Conservation (phyloP, 352 stramenopile species). For the Phytophthora melonis region DNA sequence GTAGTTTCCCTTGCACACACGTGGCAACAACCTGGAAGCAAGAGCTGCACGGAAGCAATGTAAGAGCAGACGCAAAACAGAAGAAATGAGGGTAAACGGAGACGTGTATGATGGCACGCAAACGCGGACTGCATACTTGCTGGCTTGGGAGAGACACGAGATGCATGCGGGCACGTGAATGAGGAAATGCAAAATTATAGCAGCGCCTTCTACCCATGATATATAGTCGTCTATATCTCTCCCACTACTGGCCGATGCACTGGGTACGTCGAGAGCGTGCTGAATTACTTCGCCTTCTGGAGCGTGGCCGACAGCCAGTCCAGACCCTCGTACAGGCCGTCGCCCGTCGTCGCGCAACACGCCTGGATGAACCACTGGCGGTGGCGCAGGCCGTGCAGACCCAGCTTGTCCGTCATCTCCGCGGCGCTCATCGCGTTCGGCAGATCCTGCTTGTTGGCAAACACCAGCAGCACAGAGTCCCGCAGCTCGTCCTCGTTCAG, state of each 20-base stretch:
- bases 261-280: slow-evolving; percentile 30
- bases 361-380: slow-evolving; percentile 99
- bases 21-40: no score
- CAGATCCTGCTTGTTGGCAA: slow-evolving; percentile 99
- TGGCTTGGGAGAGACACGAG: slow-evolving; percentile 14
- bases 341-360: slow-evolving; percentile 98
- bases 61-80: neutral
- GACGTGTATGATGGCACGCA: slow-evolving; percentile 11
- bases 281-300: slow-evolving; percentile 75
- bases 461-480: slow-evolving; percentile 97
- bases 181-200: slow-evolving; percentile 45
- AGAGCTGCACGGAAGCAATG: neutral
- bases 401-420: slow-evolving; percentile 99
- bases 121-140: neutral
- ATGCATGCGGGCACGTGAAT: slow-evolving; percentile 2
- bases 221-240: slow-evolving; percentile 52
- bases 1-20: no score
- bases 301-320: slow-evolving; percentile 96
- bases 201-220: slow-evolving; percentile 46
- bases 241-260: slow-evolving; percentile 44
- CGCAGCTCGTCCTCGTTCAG: slow-evolving; percentile 98
- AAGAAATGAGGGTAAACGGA: neutral
- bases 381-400: slow-evolving; percentile 96
- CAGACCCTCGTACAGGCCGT: slow-evolving; percentile 99
- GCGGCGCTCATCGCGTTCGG: slow-evolving; percentile 94